Evolutionary conservation across 257 asterid genomes (phyloP), one percentile per base, ranked within the genome.

Genomic region (Penstemon barbatus): DNA sequence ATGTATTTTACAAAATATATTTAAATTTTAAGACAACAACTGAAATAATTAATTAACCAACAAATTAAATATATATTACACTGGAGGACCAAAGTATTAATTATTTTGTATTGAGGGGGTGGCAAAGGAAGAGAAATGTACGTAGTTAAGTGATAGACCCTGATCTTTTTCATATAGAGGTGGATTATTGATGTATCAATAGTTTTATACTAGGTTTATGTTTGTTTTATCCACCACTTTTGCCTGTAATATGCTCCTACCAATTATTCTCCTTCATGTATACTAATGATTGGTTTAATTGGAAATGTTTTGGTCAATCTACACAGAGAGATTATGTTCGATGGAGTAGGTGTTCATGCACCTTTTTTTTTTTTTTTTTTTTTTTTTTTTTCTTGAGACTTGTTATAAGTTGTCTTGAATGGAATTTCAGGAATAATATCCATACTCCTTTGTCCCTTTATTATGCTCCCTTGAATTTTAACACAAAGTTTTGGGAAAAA

Each of bases 201-300:
- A 25, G 15, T 46, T 74, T 46, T 44, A 48, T 57, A 50, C 39
- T 36, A 12, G 4, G 7, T 57, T 8, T 60, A 25, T 59, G 19
- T 67, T 81, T 66, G 74, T 72, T 72, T 70, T 43, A 42, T 68
- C 58, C 39, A 36, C 65, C 50, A 58, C 54, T 38, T 51, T 69
- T 65, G 72, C 71, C 13, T 60, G 58, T 66, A 61, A 64, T 74
- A 63, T 76, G 67, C 83, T 74, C 68, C 79, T 42, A 70, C 81
- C 83, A 63, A 78, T 80, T 61, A 78, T 77, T 75, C 79, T 65
- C 73, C 40, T 65, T 61, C 78, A 44, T 68, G 60, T 40, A 56
- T 15, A 61, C 63, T 54, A 77, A 83, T 70, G 51, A 83, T 83
- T 69, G 71, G 39, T 45, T 54, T 15, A 70, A 37, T 25, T 25